phyloP scores from a whole-genome alignment of 192 early-diverging fungal genomes.

The Helicostylum pulchrum region DNA sequence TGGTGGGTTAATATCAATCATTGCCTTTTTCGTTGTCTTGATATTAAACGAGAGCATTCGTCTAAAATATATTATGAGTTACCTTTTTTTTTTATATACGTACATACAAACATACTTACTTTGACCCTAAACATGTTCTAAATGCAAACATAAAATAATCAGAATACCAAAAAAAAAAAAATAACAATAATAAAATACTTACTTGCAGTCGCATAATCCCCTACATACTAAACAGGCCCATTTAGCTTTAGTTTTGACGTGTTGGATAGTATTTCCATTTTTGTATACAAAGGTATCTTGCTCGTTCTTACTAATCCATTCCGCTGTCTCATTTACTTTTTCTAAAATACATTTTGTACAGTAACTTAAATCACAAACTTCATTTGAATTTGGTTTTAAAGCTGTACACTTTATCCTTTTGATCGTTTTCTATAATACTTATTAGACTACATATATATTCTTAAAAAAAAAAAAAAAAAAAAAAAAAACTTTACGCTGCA shows the following conservation, averaged over 20 bases:
- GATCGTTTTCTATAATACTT: background rate
- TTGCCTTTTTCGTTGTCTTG: background rate
- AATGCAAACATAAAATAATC: background rate
- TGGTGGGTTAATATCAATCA: background rate
- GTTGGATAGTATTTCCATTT: background rate
- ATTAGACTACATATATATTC: background rate
- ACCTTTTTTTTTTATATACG: too few relatives aligned
- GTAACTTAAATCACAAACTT: background rate
- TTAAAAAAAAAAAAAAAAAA: background rate
- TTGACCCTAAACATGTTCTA: background rate
- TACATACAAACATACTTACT: too few relatives aligned
- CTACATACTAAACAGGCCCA: slow-evolving; percentile 16
- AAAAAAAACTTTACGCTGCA: background rate
- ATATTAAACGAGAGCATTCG: background rate
- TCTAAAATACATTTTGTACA: slow-evolving; percentile 2
- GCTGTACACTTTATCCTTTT: background rate
- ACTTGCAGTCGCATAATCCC: slow-evolving; percentile 13
- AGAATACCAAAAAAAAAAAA: background rate
- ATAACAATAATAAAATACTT: background rate
- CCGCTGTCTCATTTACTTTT: background rate
- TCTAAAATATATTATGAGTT: too few relatives aligned
- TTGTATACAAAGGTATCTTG: background rate
- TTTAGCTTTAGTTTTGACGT: background rate
- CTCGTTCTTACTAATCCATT: background rate
- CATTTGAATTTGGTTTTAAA: background rate